phyloP scores from a whole-genome alignment of 164 flowering plant species.

The Sedum album region DNA sequence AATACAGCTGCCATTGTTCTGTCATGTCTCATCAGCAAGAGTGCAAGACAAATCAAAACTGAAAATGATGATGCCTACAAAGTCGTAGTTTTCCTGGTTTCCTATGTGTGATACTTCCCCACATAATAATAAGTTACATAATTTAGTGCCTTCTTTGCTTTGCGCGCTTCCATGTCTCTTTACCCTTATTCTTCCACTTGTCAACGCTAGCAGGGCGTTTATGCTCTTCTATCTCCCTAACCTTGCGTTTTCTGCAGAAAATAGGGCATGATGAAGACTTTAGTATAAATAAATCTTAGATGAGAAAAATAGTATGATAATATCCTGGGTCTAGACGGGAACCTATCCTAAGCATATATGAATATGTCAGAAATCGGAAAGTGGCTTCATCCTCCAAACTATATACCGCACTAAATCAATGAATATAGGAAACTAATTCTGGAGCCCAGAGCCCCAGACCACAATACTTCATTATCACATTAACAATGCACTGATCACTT shows the following conservation, averaged over 20 bases:
- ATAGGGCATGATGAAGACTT: neutral
- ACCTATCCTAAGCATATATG: too few relatives aligned
- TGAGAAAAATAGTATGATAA: too few relatives aligned
- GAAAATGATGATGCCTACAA: too few relatives aligned
- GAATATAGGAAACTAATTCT: neutral
- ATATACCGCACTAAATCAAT: neutral
- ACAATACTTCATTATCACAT: neutral
- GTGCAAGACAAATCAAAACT: too few relatives aligned
- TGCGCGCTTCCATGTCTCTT: slow-evolving; percentile 35
- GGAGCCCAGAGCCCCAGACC: neutral
- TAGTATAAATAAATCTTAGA: neutral
- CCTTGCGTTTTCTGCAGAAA: slow-evolving; percentile 69
- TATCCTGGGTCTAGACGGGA: too few relatives aligned
- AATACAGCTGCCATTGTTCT: too few relatives aligned
- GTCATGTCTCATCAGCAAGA: too few relatives aligned
- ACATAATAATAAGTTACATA: too few relatives aligned
- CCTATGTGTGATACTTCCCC: too few relatives aligned
- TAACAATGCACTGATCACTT: neutral
- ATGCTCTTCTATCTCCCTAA: slow-evolving; percentile 58
- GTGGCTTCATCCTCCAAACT: neutral
- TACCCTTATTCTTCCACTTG: slow-evolving; percentile 62
- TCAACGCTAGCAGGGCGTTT: slow-evolving; percentile 48
- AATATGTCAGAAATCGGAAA: too few relatives aligned
- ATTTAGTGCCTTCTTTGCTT: slow-evolving; percentile 44
- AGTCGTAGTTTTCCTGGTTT: too few relatives aligned